Evolutionary conservation across 371 early-diverging fungal genomes (phyloP), one percentile per base, ranked within the genome.

Genomic region (Syncephalastrum sp.): DNA sequence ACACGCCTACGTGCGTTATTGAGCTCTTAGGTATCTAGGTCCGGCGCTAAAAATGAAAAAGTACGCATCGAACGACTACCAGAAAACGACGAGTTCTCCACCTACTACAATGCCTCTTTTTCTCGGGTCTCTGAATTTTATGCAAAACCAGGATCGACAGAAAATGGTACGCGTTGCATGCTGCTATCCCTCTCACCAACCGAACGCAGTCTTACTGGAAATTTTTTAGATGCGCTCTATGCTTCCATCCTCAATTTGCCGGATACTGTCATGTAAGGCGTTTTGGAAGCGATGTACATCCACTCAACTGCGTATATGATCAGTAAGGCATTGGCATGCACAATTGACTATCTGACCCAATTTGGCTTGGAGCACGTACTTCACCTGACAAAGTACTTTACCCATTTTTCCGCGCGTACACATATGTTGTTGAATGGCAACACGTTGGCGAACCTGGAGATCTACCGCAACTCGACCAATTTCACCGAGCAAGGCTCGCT

Each of bases 351-450:
- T 61, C 68, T 91, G n/a, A 53, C 64, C 1, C 84, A 84, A 15
- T 89, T 91, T 71, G 78, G 76, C 0, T 74, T 91, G 24, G 72
- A 82, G 12, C 72, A 77, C 33, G 81, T 81, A 0, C 66, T 91
- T 16, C 64, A 71, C 23, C 59, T 80, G 4, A 81, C 84, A 13
- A 82, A 84, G 46, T 81, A 75, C 41, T 88, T 91, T 59, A 65
- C 65, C 42, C 84, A 85, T 44, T 94, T 92, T 61, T 76, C 82
- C 10, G 74, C 85, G 3, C 60, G 81, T 12, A 79, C 83, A 4
- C 83, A 89, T 55, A 92, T 92, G 91, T 66, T 87, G 5, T 59
- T 94, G 33, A 88, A 87, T 38, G 90, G 86, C 16, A 87, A 90
- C 44, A 85, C 94, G 3, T 62, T 93, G 24, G 64, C 71, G 14